Base-by-base conservation (phyloP, 352 stramenopile species). In the Phytopythium sindhum region DNA sequence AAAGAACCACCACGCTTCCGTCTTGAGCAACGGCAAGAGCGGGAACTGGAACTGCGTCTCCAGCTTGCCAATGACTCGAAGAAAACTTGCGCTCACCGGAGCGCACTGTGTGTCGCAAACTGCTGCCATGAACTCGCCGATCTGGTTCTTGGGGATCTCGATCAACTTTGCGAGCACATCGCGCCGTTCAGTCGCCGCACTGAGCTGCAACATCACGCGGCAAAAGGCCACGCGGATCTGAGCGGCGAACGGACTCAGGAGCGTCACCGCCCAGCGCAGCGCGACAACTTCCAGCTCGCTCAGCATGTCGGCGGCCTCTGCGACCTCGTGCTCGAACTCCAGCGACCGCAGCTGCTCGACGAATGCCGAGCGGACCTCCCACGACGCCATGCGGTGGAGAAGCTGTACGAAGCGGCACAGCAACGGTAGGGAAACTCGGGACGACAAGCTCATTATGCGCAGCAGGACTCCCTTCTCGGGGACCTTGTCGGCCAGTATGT, bases 291-390 rank as follows among this genome's bases (percentile, higher is more conserved):
- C 52, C 29, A 89, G 72, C 4, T 75, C 72, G 8, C 57, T 68
- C 7, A 81, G 64, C 15, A 84, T 66, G 15, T 71, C 45, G 24
- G 74, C 61, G 6, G 81, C 64, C n/a, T 64, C 72, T 53, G 81
- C 55, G 0, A 84, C 65, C 29, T 88, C 62, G 3, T 53, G 61
- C 5, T 58, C 55, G 1, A 64, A 67, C 19, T 91, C 78, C 3
- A 91, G 61, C 11, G 72, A 70, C 19, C 77, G 80, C 28, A 88
- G 72, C 64, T 91, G 80, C 64, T 91, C 80, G 9, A 91, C 59
- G 14, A 89, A 75, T 26, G 78, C 67, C 15, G 80, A 89, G 0
- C 80, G 73, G 14, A 76, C 77, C 2, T 75, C 70, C 80, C 80
- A 91, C 8, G 73, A 45, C 31, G 11, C 65, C 61, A 89, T 75